A percentile compares a stretch with the other conserved stretches of the same genome.
Evolutionary conservation across 1,284 basidiomycete species (phyloP).

Genomic region (Puccinia horiana): DNA sequence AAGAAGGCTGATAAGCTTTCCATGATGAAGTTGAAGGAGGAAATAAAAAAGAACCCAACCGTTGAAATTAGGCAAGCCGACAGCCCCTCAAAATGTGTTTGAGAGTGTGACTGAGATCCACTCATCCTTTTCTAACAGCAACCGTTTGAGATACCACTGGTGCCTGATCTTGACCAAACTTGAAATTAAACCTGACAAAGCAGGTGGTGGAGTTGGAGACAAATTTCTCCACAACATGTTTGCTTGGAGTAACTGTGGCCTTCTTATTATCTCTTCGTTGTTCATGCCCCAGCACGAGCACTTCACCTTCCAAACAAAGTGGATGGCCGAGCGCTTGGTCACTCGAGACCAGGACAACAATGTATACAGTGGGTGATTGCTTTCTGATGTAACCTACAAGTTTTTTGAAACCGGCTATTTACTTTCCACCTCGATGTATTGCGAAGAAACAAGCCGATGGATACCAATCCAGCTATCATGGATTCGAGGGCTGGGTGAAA

Average conservation of each 20-base stretch:
- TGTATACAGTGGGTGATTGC: not conserved
- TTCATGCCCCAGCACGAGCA: not conserved
- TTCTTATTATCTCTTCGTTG: not conserved
- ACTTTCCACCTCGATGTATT: not conserved
- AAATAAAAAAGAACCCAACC: too few relatives aligned
- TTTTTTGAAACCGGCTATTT: too few relatives aligned
- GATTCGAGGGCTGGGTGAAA: not conserved
- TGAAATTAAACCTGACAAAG: too few relatives aligned
- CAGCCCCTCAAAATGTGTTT: too few relatives aligned
- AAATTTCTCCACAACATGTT: not conserved
- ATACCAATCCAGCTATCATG: not conserved
- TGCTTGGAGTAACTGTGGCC: not conserved
- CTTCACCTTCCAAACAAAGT: not conserved
- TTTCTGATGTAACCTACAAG: conserved; percentile 19
- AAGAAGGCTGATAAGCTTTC: too few relatives aligned
- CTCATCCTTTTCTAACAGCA: too few relatives aligned
- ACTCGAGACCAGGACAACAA: not conserved
- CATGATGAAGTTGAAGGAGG: too few relatives aligned
- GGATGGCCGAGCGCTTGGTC: not conserved
- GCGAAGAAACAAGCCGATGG: not conserved
- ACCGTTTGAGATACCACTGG: too few relatives aligned
- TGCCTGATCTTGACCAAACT: too few relatives aligned
- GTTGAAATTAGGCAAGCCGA: too few relatives aligned
- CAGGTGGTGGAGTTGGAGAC: too few relatives aligned
- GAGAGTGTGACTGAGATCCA: too few relatives aligned